Evolutionary conservation across 352 stramenopile genomes (phyloP), one percentile per base, ranked within the genome.

Genomic region (Phytophthora agathidicida): DNA sequence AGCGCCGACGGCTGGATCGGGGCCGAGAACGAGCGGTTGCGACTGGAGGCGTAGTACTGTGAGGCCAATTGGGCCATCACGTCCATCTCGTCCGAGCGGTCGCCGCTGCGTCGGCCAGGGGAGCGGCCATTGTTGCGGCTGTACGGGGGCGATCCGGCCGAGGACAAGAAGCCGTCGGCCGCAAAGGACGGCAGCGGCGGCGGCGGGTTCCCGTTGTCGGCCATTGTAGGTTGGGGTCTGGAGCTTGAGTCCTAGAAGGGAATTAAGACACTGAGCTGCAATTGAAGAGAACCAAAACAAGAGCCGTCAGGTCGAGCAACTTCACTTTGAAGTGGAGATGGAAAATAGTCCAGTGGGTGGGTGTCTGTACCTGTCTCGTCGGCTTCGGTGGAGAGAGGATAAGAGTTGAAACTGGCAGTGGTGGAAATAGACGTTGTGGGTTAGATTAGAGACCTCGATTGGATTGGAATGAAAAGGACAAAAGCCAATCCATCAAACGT

Each of bases 61-160:
- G 80, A 92, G 30, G 84, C 84, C 27, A 93, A 54, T 61, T 93
- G 84, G 38, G 84, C 81, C 82, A 93, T 91, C 26, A 93, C 80
- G 55, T 93, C 84, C 62, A 93, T 80, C 52, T 86, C 80, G 20
- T 69, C 57, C 17, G 30, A 50, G 37, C 57, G 45, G 13, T 65
- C 51, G 6, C 30, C 53, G 36, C 44, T 41, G 31, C 27, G 32
- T 9, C 36, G 51, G 39, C 32, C 33, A 20, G 55, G 41, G 26
- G 31, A 41, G 55, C 48, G 57, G 27, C 43, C 44, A 37, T 37
- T 52, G 38, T 62, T 66, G 65, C 62, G 67, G 6, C 23, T 66
- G 48, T 72, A 72, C 7, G 49, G 39, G 19, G 61, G 55, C 11
- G 66, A 71, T 8, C 51, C 48, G 9, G 68, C 45, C 23, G 64